These are phyloP conservation scores for Phytophthora sansomeana DNA, from an alignment of 352 stramenopile genomes.

Conservation along the genomic window DNA sequence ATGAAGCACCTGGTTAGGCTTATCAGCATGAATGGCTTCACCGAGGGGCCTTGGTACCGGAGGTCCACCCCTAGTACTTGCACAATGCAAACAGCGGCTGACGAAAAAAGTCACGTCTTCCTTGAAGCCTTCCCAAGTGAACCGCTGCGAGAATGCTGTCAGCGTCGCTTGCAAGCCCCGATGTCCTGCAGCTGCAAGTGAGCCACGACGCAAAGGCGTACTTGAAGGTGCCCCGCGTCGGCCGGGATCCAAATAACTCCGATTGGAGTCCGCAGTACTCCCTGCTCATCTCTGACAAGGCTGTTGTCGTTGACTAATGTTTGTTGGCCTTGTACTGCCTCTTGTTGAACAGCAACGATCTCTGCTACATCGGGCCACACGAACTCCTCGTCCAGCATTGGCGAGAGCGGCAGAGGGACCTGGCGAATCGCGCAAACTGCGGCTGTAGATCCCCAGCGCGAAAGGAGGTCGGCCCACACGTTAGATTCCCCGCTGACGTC, in stretches of 20 bases:
- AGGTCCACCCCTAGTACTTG: neutral
- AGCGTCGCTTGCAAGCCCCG: slow-evolving; percentile 16
- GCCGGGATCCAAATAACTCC: slow-evolving; percentile 2
- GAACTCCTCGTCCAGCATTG: neutral
- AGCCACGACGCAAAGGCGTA: slow-evolving; percentile 27
- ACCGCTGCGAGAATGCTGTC: no score
- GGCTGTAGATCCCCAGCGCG: no score
- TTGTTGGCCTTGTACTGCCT: no score
- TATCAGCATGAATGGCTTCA: slow-evolving; percentile 29
- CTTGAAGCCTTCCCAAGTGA: slow-evolving; percentile 19
- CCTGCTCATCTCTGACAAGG: neutral
- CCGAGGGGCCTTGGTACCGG: slow-evolving; percentile 20
- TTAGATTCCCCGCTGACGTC: no score
- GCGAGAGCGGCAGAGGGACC: no score
- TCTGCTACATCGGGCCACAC: no score
- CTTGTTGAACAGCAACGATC: no score
- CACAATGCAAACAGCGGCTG: slow-evolving; percentile 22
- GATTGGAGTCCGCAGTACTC: neutral
- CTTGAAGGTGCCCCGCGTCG: slow-evolving; percentile 20
- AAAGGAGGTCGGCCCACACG: no score
- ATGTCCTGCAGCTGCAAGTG: slow-evolving; percentile 33
- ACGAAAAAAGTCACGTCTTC: slow-evolving; percentile 25
- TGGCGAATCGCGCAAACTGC: no score
- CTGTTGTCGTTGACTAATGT: no score
- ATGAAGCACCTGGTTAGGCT: slow-evolving; percentile 47